Base-by-base conservation (phyloP, 2,329 filamentous ascomycete genomes). In the Fusarium albosuccineum region DNA sequence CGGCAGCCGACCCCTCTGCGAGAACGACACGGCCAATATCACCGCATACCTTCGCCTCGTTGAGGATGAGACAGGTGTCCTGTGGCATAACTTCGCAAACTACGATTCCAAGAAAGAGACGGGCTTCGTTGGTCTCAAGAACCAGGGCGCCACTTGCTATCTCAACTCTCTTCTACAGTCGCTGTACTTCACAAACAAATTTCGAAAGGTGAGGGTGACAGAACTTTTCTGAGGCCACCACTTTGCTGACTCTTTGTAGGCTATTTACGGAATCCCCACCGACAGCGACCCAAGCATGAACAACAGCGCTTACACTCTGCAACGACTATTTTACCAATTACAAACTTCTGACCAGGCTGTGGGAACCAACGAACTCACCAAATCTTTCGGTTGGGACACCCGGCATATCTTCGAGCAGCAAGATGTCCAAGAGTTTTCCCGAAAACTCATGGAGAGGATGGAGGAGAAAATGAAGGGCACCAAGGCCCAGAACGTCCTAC, bases 101-200 rank as follows among this genome's bases (percentile, higher is more conserved):
- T 99, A 99, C 78, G 94, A 99, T 77, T 98, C 96, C n/a, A 99
- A 98, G 82, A 97, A 96, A 77, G 94, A 97, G 81, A 99, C 96
- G 0, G 96, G 96, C 59, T 98, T 94, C 82, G 96, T 99, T 41
- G 96, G 96, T 3, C 83, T 99, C 55, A 96, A 96, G 79, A 99
- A 99, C 75, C 96, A 98, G 79, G 96, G 96, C 67, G 96, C 96
- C 50, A 96, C 92, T 2, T 96, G 92, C 80, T 96, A 96, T 76
- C 83, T 96, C 49, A 96, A 96, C 78, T 95, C 92, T 8, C 86
- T 96, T 7, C 82, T 96, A 46, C 92, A 96, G 75, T 95, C 92
- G 1, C 81, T 96, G 44, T 96, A 93, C 75, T 94, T 95, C 74
- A 96, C 89, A 52, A 97, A 97, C 77, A 91, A 92, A 39, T 99